These are phyloP conservation scores for Penicillium malachiteum DNA, from an alignment of 495 filamentous ascomycete species.

Conservation along the genomic window DNA sequence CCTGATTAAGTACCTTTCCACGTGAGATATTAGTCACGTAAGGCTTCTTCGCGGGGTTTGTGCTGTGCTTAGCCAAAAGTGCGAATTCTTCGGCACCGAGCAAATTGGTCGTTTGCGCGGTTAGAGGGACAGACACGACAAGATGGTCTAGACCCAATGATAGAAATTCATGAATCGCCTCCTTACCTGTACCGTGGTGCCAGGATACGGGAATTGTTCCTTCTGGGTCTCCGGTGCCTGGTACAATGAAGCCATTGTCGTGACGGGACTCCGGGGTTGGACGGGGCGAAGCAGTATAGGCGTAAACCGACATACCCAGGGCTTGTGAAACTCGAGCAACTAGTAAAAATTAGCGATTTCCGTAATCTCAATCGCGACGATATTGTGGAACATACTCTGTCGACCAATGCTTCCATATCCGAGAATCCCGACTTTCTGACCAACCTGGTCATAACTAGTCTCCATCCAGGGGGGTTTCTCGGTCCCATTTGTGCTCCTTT, in stretches of 20 bases:
- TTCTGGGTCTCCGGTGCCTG: slow-evolving; percentile 74
- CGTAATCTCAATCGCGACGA: background rate
- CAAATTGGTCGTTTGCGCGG: slow-evolving; percentile 61
- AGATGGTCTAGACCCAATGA: slow-evolving; percentile 69
- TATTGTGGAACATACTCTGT: slow-evolving; percentile 45
- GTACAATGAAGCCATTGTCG: slow-evolving; percentile 68
- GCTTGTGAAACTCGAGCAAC: slow-evolving; percentile 66
- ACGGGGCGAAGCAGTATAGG: slow-evolving; percentile 70
- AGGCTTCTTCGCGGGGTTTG: slow-evolving; percentile 20
- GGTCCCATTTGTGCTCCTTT: slow-evolving; percentile 40
- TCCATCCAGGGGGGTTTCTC: slow-evolving; percentile 13
- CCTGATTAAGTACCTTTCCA: slow-evolving; percentile 68
- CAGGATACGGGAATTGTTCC: slow-evolving; percentile 68
- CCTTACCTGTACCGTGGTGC: slow-evolving; percentile 66
- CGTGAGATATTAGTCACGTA: slow-evolving; percentile 75
- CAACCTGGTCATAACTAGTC: slow-evolving; percentile 48
- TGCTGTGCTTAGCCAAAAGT: slow-evolving; percentile 53
- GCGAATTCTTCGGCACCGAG: slow-evolving; percentile 65
- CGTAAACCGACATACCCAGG: slow-evolving; percentile 78
- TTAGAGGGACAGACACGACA: slow-evolving; percentile 73
- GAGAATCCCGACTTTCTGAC: slow-evolving; percentile 66
- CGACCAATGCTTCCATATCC: slow-evolving; percentile 85
- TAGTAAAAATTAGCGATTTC: slow-evolving; percentile 10
- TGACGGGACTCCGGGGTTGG: slow-evolving; percentile 52
- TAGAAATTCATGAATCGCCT: slow-evolving; percentile 64